Evolutionary conservation across 2,329 filamentous ascomycete species (phyloP).

Genomic region (Ilyonectria sp.): DNA sequence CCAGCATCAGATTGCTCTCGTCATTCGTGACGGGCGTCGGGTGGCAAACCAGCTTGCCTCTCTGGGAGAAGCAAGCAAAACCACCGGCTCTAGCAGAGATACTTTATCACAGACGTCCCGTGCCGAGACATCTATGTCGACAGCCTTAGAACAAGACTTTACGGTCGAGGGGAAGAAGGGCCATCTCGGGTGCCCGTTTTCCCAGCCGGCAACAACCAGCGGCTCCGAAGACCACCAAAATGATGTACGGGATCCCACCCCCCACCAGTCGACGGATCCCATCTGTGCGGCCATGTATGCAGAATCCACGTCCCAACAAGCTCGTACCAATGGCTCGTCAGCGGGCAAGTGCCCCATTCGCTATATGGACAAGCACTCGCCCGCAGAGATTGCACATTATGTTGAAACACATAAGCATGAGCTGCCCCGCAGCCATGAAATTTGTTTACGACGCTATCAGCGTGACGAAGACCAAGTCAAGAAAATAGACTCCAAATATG

Average conservation of each 20-base stretch:
- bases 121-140: constrained; percentile 71
- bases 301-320: constrained; percentile 69
- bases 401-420: constrained; percentile 97
- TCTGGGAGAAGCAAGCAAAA: constrained; percentile 66
- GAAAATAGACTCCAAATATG: constrained; percentile 94
- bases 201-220: constrained; percentile 57
- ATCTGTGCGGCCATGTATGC: constrained; percentile 76
- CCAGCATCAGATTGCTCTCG: constrained; percentile 71
- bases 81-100: constrained; percentile 64
- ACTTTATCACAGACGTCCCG: constrained; percentile 61
- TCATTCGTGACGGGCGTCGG: constrained; percentile 75
- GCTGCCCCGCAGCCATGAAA: constrained; percentile 91
- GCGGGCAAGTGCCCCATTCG: constrained; percentile 88
- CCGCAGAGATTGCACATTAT: constrained; percentile 93
- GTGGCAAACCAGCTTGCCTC: constrained; percentile 69
- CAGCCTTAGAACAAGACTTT: constrained; percentile 88
- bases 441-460: constrained; percentile 92
- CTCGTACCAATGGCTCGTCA: constrained; percentile 65
- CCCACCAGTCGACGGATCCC: constrained; percentile 69
- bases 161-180: constrained; percentile 88
- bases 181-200: constrained; percentile 86
- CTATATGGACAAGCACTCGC: constrained; percentile 91
- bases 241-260: constrained; percentile 56
- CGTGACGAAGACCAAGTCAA: constrained; percentile 87
- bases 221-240: constrained; percentile 47